phyloP scores from a whole-genome alignment of 2,329 filamentous ascomycete genomes.

The Fusarium udum region DNA sequence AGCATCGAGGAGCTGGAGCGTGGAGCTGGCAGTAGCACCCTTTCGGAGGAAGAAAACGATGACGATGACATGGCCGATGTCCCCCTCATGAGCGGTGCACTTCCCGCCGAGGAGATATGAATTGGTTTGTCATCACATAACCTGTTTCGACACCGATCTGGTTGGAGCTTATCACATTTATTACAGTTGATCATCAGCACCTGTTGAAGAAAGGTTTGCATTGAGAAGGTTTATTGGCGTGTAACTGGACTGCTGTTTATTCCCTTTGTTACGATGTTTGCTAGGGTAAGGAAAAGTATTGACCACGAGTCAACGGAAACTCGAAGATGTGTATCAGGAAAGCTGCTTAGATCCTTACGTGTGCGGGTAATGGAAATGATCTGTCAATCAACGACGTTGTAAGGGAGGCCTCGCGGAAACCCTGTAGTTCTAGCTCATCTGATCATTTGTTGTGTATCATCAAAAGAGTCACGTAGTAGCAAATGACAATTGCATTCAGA shows the following conservation, averaged over 20 bases:
- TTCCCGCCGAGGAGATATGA: conserved; percentile 37
- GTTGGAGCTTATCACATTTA: neutral
- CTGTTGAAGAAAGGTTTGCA: neutral
- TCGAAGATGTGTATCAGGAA: neutral
- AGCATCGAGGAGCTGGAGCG: conserved; percentile 57
- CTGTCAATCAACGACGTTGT: neutral
- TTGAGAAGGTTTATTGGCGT: neutral
- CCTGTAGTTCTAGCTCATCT: neutral
- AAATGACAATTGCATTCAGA: neutral
- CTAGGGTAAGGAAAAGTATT: conserved; percentile 14
- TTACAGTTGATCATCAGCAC: neutral
- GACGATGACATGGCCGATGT: conserved; percentile 18
- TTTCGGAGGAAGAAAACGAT: conserved; percentile 29
- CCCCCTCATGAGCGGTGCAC: conserved; percentile 36
- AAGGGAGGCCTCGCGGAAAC: neutral
- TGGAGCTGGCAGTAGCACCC: conserved; percentile 40
- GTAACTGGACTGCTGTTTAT: neutral
- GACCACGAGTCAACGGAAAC: neutral
- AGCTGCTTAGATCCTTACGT: neutral
- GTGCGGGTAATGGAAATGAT: neutral
- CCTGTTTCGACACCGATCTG: neutral
- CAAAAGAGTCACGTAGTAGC: neutral
- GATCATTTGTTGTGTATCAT: neutral
- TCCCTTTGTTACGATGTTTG: neutral
- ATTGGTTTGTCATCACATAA: neutral